These are phyloP conservation scores for Thalassiosira mediterranea DNA, from an alignment of 352 stramenopile genomes.

Conservation along the genomic window DNA sequence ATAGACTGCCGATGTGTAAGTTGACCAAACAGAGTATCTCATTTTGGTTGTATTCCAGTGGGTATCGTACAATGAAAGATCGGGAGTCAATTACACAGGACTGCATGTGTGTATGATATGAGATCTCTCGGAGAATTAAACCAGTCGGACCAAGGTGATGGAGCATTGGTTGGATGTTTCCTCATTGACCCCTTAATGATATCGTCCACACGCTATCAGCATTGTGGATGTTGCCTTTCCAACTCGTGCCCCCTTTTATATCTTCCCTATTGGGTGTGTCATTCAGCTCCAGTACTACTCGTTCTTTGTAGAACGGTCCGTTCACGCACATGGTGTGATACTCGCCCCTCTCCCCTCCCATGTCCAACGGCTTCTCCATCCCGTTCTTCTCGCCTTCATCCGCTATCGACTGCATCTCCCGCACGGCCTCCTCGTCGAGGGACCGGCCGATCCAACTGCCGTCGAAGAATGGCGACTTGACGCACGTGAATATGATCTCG, in stretches of 20 bases:
- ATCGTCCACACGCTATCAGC: slow-evolving; percentile 38
- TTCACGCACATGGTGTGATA: slow-evolving; percentile 76
- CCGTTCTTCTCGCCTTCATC: slow-evolving; percentile 11
- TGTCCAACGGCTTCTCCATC: slow-evolving; percentile 50
- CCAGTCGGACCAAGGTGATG: no score
- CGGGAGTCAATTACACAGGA: no score
- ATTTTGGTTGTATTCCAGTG: no score
- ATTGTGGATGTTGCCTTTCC: slow-evolving; percentile 48
- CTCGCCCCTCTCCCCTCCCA: slow-evolving; percentile 73
- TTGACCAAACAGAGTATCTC: no score
- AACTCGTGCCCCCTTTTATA: slow-evolving; percentile 9
- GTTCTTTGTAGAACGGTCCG: slow-evolving; percentile 60
- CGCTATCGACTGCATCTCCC: slow-evolving; percentile 49
- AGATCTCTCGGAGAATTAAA: no score
- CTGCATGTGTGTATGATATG: no score
- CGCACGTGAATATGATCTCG: slow-evolving; percentile 65
- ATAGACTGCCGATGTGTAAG: no score
- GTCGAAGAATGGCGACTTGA: slow-evolving; percentile 65
- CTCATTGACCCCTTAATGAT: no score
- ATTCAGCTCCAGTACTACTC: slow-evolving; percentile 28
- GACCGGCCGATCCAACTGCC: slow-evolving; percentile 57
- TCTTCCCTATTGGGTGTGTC: slow-evolving; percentile 8
- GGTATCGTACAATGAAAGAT: no score
- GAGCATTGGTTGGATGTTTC: no score
- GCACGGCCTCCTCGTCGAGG: slow-evolving; percentile 44